Percentiles rank a stretch among this genome's conserved stretches.
phyloP scores from a whole-genome alignment of 345 rosid genomes.

The Camelina laxa region DNA sequence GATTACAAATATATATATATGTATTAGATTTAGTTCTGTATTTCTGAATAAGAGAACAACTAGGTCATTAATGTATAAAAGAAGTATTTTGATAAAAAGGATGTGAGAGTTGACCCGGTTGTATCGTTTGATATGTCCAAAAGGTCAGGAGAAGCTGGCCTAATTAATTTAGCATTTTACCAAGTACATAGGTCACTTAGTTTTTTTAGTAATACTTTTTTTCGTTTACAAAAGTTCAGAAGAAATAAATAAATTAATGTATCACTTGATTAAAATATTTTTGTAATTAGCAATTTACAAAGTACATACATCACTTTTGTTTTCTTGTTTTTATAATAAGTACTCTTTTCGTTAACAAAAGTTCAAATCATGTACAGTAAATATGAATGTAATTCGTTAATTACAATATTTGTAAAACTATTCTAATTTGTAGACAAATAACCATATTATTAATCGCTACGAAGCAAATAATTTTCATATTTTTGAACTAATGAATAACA shows the following conservation, averaged over 20 bases:
- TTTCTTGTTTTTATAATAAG: too few species aligned
- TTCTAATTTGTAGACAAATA: too few species aligned
- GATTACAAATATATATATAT: neutral
- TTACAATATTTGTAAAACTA: neutral
- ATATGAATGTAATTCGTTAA: neutral
- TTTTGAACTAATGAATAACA: too few species aligned
- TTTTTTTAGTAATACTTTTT: too few species aligned
- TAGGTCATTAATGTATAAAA: slow-evolving; percentile 7
- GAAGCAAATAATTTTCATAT: too few species aligned
- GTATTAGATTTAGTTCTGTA: too few species aligned
- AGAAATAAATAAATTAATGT: too few species aligned
- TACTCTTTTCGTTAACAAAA: neutral
- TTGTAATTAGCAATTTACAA: slow-evolving; percentile 9
- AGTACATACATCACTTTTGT: slow-evolving; percentile 9
- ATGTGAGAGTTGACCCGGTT: slow-evolving; percentile 42
- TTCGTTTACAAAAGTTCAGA: too few species aligned
- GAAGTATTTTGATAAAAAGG: slow-evolving; percentile 25
- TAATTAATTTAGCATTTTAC: neutral
- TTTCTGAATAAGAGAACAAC: neutral
- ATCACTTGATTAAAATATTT: too few species aligned
- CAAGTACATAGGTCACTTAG: too few species aligned
- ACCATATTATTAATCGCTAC: too few species aligned
- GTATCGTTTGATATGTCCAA: slow-evolving; percentile 40
- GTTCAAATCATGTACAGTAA: neutral
- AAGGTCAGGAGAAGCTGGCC: slow-evolving; percentile 37